These are phyloP conservation scores for Cryptococcus wingfieldii DNA, from an alignment of 1,284 basidiomycete species.

Conservation along the genomic window DNA sequence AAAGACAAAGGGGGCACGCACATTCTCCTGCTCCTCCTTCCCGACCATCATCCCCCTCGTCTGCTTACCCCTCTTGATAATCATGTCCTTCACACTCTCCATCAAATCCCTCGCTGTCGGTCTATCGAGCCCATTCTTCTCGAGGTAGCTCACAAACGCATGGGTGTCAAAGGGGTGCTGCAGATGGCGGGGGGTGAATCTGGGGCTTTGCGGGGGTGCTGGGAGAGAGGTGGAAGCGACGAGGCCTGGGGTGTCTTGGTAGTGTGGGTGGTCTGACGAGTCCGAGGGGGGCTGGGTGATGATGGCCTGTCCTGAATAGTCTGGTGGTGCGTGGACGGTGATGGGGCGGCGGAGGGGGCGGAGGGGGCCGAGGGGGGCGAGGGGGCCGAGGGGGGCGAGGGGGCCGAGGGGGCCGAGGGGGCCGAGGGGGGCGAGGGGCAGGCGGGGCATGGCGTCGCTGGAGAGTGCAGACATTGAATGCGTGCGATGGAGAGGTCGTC, in stretches of 20 bases:
- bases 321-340: not conserved
- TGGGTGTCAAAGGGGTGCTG: conserved; percentile 50
- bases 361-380: too few relatives aligned
- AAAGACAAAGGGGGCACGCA: conserved; percentile 37
- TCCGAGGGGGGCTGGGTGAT: not conserved
- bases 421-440: not conserved
- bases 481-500: not conserved
- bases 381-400: not conserved
- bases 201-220: conserved; percentile 16
- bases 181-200: conserved; percentile 14
- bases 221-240: conserved; percentile 16
- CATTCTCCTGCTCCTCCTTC: conserved; percentile 84
- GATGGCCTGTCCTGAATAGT: not conserved
- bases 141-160: conserved; percentile 44
- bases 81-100: conserved; percentile 75
- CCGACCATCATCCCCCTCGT: conserved; percentile 72
- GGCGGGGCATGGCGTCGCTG: conserved; percentile 9
- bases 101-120: conserved; percentile 69
- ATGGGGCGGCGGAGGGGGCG: not conserved
- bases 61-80: conserved; percentile 70
- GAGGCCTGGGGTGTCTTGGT: not conserved
- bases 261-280: not conserved
- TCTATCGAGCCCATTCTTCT: conserved; percentile 28
- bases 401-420: not conserved
- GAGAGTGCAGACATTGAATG: conserved; percentile 6